Base-by-base conservation (phyloP, 2,329 filamentous ascomycete species). In the Diaporthe amygdali region DNA sequence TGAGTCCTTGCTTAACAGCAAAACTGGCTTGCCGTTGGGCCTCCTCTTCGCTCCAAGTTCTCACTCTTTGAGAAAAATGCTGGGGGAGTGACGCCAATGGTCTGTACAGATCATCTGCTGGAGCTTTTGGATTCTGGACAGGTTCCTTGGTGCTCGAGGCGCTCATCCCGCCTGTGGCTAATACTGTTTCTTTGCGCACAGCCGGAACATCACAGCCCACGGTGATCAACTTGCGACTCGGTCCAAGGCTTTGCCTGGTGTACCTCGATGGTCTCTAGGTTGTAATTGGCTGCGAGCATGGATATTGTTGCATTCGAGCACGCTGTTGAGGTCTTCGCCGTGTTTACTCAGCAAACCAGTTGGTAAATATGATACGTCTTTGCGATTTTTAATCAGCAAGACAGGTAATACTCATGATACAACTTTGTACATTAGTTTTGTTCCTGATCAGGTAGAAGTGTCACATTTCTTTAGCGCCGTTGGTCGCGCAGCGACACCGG, bases 1-100 rank as follows among this genome's bases (percentile, higher is more conserved):
- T 51, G 2, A 56, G 77, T 10, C 68, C 76, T 32, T 25, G 30
- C 22, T 20, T 4, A 37, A 15, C 39, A 5, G n/a, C 27, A 5
- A 2, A 25, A 46, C n/a, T 46, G 41, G 41, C n/a, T 22, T 27
- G 22, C 44, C 9, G n/a, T 17, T 32, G 17, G 12, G 41, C 27
- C 3, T 34, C 10, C 12, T 37, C 27, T 47, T 17, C 14, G 39
- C 20, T 22, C 30, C 41, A 12, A 34, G 25, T 20, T 30, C 37
- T 44, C 20, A 46, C 37, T 17, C 41, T 6, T 3, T 9, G 41
- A 14, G 27, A 47, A 3, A 27, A 63, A 20, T 22, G 5, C 3
- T 22, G 9, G 22, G 30, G 20, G 17, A 37, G 5, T 37, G 3
- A 15, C 5, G 8, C 39, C 12, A 27, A 34, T 41, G 15, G 17